Base-by-base conservation (phyloP, 148 eudicot genomes). In the Simmondsia chinensis region DNA sequence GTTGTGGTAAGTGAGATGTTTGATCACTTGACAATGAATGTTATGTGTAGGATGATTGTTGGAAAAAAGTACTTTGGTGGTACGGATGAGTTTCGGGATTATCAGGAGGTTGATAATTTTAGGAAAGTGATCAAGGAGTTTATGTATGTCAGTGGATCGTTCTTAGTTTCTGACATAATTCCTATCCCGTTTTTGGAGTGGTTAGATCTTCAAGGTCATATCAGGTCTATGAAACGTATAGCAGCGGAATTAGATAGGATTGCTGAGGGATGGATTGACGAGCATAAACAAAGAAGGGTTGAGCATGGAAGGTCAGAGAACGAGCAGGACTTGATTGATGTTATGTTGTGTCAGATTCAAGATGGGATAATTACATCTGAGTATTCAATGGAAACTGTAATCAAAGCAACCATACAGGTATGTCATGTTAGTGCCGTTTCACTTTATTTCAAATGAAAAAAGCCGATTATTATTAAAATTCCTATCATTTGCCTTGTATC, bases 291-390 rank as follows among this genome's bases (percentile, higher is more conserved):
- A 3, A 44, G 13, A 21, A 28, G 6, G 26, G 12, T 17, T 3
- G 14, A 21, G 4, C 7, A 21, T 1, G 27, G 14, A 12, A 10
- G 17, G 49, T 7, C 1, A 14, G 17, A 14, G 20, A 14, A 44
- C 29, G 33, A 27, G 13, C 33, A 44, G 9, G 49, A 44, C 34
- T 44, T 44, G 33, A 27, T 28, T 3, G 49, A 44, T 27, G 49
- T 44, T 11, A 44, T 44, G 34, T 14, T 44, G 13, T 44, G 33
- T 15, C 15, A 2, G 6, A 28, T 26, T 26, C 21, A 27, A 1
- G 34, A 17, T 7, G n/a, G n/a, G n/a, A 7, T 3, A 7, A 3
- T 16, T 22, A 6, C 13, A 1, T 3, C 26, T 16, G 33, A 12
- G 21, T 22, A 44, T 22, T 26, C 21, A 26, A 13, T n/a, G 0